Evolutionary conservation across 2,329 filamentous ascomycete species (phyloP).

Genomic region (Albophoma yamanashiensis): DNA sequence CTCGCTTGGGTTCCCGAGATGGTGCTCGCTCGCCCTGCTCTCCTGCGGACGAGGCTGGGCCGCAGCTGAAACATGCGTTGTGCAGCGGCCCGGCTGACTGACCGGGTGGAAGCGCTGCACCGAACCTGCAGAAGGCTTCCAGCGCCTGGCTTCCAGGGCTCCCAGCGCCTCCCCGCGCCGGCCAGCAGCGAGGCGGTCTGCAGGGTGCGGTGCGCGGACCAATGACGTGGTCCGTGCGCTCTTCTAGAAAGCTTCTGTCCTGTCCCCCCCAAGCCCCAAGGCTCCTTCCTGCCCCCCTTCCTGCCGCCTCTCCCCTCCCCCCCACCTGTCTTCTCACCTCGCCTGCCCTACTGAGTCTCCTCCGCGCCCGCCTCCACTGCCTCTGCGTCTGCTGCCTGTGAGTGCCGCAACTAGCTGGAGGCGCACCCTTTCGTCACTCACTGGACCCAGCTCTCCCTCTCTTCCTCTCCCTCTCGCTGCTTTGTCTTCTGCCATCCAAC

Average conservation of each 20-base stretch:
- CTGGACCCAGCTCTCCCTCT: background rate
- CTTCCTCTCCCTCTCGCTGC: background rate
- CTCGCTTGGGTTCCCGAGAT: background rate
- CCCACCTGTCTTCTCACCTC: background rate
- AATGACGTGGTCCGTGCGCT: constrained; percentile 9
- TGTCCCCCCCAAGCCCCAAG: background rate
- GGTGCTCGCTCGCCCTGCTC: too few relatives aligned
- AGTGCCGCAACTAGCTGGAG: background rate
- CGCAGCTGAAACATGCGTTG: background rate
- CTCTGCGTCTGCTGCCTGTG: background rate
- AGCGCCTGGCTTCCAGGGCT: background rate
- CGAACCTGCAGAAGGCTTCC: background rate
- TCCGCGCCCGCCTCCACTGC: background rate
- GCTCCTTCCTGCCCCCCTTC: background rate
- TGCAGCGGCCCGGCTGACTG: background rate
- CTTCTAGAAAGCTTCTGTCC: constrained; percentile 16
- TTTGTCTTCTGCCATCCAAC: background rate
- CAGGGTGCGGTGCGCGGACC: background rate
- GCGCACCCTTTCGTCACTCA: background rate
- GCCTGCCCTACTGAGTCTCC: background rate
- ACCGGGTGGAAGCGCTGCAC: background rate
- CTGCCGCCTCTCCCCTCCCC: background rate
- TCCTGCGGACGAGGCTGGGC: background rate
- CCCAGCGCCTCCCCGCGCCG: background rate
- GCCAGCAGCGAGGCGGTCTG: background rate